These are phyloP conservation scores for Verticillium albo-atrum DNA, from an alignment of 2,329 filamentous ascomycete species.

Conservation along the genomic window DNA sequence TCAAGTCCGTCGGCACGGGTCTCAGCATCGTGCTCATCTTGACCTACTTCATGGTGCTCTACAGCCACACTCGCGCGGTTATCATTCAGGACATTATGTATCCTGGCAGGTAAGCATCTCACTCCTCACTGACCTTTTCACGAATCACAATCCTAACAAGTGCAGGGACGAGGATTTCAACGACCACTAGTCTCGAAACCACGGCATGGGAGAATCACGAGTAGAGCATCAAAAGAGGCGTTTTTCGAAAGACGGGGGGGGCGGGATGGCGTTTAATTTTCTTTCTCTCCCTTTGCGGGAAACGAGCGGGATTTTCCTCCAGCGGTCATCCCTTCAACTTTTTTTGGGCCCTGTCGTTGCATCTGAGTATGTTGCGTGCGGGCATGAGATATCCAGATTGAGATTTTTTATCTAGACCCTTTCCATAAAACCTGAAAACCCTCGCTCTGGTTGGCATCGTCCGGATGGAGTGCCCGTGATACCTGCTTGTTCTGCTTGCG, in stretches of 20 bases:
- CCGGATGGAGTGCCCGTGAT: not conserved
- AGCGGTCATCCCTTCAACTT: not conserved
- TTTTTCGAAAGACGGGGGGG: not conserved
- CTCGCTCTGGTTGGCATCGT: not conserved
- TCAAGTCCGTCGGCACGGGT: constrained; percentile 43
- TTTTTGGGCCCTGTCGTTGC: not conserved
- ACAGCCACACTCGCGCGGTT: constrained; percentile 41
- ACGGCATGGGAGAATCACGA: not conserved
- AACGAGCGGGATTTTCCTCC: not conserved
- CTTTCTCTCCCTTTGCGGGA: not conserved
- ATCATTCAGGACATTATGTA: constrained; percentile 51
- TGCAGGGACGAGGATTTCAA: constrained; percentile 46
- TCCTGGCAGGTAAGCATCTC: constrained; percentile 28
- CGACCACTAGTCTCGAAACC: constrained; percentile 29
- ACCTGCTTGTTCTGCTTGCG: not conserved
- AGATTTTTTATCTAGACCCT: not conserved
- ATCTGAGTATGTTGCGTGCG: not conserved
- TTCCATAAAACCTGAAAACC: not conserved
- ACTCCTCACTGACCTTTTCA: not conserved
- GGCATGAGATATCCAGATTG: not conserved
- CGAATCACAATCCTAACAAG: not conserved
- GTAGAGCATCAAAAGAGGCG: not conserved
- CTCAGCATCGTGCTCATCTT: constrained; percentile 43
- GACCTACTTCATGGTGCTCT: constrained; percentile 39
- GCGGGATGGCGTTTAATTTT: not conserved